Base-by-base conservation (phyloP, 2,329 filamentous ascomycete species). In the Aspergillus terreus region DNA sequence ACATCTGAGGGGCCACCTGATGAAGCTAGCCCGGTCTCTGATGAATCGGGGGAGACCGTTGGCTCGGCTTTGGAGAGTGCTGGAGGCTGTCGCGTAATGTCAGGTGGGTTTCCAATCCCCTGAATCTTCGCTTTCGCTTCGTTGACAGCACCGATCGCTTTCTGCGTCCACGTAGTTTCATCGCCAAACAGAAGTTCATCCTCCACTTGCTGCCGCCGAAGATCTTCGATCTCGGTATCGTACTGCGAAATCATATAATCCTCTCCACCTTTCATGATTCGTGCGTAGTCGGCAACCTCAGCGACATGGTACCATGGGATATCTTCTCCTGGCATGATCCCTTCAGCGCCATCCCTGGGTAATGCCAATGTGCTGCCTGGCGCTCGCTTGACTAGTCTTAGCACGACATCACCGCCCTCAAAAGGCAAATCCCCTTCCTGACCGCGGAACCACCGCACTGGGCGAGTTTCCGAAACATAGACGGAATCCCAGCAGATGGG, bases 251-350 rank as follows among this genome's bases (percentile, higher is more conserved):
- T 68, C 86, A 99, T 92, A 67, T 99, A 99, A 32, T 88, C 85
- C 62, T 88, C 84, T 4, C 90, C 92, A 6, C 92, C 94, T 67
- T 92, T 95, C 89, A 99, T 96, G 50, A 97, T 87, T 36, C 92
- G 84, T 14, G 92, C 90, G 70, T 96, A 99, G 67, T 99, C 94
- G 66, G 95, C 81, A 33, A 96, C 91, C 63, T 96, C 95, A 9
- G 90, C 91, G 5, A 90, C 90, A 71, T 94, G 91, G 69, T 95
- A 90, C 94, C 94, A 99, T 0, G 94, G 94, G 33, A 97, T 83
- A 63, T 92, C 87, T 46, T 92, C 85, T 7, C 82, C 82, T 17
- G 82, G 79, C 27, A 81, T 80, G 25, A 90, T 76, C 6, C 83
- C 79, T 58, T 94, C 88, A 2, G 84, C 83, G 4, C 87, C 85